Conservation (phyloP, 1,284 basidiomycete species). For the Cutaneotrichosporon cavernicola region DNA sequence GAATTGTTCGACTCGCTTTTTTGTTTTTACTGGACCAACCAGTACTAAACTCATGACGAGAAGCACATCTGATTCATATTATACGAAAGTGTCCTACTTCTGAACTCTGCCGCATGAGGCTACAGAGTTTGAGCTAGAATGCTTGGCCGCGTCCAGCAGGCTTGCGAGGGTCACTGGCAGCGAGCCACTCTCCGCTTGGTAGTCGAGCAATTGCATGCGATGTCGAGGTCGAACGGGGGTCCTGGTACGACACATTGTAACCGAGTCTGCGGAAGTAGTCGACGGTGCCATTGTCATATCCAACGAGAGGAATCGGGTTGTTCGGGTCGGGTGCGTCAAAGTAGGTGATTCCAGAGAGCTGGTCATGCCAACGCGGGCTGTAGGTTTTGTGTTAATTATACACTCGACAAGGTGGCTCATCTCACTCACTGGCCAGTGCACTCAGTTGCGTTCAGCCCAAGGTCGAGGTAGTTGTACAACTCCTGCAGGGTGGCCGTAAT, state of each 20-base stretch:
- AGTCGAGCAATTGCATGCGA: conserved; percentile 32
- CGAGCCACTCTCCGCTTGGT: conserved; percentile 29
- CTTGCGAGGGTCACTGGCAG: conserved; percentile 29
- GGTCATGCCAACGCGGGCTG: conserved; percentile 55
- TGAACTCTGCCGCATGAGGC: too few species aligned
- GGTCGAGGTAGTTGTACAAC: conserved; percentile 42
- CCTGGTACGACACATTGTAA: conserved; percentile 47
- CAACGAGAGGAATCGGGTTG: conserved; percentile 34
- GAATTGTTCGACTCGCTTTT: too few species aligned
- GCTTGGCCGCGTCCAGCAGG: conserved; percentile 17
- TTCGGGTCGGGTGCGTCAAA: conserved; percentile 42
- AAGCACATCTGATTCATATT: not conserved
- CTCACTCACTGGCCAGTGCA: conserved; percentile 31
- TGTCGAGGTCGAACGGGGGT: conserved; percentile 27
- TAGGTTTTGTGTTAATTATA: not conserved
- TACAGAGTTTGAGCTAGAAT: conserved; percentile 7
- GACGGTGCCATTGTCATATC: conserved; percentile 50
- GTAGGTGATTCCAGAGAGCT: conserved; percentile 45
- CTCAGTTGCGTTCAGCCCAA: conserved; percentile 36
- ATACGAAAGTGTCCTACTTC: not conserved
- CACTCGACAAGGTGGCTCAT: not conserved
- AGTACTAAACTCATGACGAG: too few species aligned
- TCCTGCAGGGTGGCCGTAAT: conserved; percentile 54
- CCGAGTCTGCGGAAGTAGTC: conserved; percentile 39
- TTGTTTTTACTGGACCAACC: too few species aligned